These are phyloP conservation scores for Phaeophleospora eucalypticola DNA, from an alignment of 2,329 filamentous ascomycete genomes.

Conservation along the genomic window DNA sequence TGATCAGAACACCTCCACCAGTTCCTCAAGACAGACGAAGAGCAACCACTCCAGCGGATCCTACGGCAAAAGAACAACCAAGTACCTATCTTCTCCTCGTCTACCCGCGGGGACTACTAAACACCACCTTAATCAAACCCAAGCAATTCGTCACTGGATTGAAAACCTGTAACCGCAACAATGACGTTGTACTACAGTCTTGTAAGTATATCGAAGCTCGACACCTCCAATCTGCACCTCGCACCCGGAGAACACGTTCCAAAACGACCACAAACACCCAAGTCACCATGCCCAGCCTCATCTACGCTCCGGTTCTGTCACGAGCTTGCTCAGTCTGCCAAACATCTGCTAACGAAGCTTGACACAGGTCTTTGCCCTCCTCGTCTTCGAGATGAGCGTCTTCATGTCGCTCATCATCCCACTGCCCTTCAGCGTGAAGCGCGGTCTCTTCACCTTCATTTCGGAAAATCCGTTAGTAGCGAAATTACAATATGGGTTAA, in stretches of 20 bases:
- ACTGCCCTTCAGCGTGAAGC: constrained; percentile 79
- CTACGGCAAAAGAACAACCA: no score
- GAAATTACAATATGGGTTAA: constrained; percentile 94
- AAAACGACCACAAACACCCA: neutral
- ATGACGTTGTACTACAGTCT: constrained; percentile 70
- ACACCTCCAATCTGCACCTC: neutral
- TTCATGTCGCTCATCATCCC: constrained; percentile 80
- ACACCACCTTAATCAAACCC: no score
- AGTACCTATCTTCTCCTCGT: no score
- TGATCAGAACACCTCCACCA: no score
- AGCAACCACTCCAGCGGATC: no score
- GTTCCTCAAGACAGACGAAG: no score
- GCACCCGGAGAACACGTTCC: neutral
- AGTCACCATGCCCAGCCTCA: constrained; percentile 33
- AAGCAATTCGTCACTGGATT: neutral
- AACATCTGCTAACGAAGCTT: constrained; percentile 16
- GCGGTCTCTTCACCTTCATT: constrained; percentile 92
- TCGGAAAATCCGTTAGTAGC: constrained; percentile 81
- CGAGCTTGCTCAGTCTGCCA: no score
- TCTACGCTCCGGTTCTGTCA: constrained; percentile 34
- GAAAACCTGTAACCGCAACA: constrained; percentile 34
- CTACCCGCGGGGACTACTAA: no score
- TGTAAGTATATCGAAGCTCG: constrained; percentile 42
- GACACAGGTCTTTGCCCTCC: constrained; percentile 71
- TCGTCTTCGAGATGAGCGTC: constrained; percentile 77